Percentiles rank a stretch among this genome's conserved stretches.
Conservation (phyloP, 805 yeast species). For the Ogataea methanolica region DNA sequence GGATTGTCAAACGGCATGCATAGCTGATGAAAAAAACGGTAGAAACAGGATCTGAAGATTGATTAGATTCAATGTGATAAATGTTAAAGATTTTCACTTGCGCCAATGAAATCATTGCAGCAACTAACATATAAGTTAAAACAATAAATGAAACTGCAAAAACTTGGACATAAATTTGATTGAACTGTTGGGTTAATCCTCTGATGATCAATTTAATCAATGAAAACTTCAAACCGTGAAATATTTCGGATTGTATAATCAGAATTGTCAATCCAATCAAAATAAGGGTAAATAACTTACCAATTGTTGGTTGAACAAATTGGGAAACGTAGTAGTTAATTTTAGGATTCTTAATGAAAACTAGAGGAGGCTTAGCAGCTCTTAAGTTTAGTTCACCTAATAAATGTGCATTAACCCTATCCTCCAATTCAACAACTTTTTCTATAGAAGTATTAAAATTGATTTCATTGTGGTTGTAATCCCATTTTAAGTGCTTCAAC, state of each 20-base stretch:
- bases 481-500: slow-evolving; percentile 48
- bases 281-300: slow-evolving; percentile 38
- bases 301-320: slow-evolving; percentile 41
- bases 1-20: slow-evolving; percentile 76
- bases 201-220: slow-evolving; percentile 45
- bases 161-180: slow-evolving; percentile 24
- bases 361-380: slow-evolving; percentile 5
- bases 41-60: slow-evolving; percentile 69
- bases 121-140: slow-evolving; percentile 62
- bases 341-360: slow-evolving; percentile 33
- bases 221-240: slow-evolving; percentile 65
- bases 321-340: slow-evolving; percentile 37
- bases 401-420: slow-evolving; percentile 42
- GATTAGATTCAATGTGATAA: slow-evolving; percentile 64
- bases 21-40: slow-evolving; percentile 76
- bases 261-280: slow-evolving; percentile 44
- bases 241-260: slow-evolving; percentile 67
- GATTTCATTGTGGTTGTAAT: slow-evolving; percentile 49
- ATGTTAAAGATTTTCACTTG: slow-evolving; percentile 66
- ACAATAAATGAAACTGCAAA: slow-evolving; percentile 41
- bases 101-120: slow-evolving; percentile 62
- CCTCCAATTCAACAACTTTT: slow-evolving; percentile 52
- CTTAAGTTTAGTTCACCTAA: slow-evolving; percentile 30
- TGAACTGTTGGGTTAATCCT: slow-evolving; percentile 18
- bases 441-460: slow-evolving; percentile 50